Evolutionary conservation across 2,329 filamentous ascomycete species (phyloP), one percentile per base, ranked within the genome.

Genomic region (Phaeosphaeria sp.): DNA sequence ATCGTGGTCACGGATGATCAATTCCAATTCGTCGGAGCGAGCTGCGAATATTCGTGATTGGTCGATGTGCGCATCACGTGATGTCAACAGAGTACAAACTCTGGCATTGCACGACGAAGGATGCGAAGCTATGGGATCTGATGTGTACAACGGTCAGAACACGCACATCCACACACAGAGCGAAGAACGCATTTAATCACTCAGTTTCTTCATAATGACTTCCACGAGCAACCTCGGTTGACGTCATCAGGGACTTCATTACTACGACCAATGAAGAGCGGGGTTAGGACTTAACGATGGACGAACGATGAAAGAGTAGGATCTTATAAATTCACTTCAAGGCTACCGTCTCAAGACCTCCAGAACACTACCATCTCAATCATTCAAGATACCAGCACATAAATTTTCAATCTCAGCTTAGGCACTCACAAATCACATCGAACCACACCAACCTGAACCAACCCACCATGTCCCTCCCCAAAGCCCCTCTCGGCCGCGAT

Each of bases 401-500:
- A 48, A 13, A 6, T 33, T 17, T 18, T 24, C 11, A n/a, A 48
- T 7, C 21, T 22, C 43, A 18, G 2, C 25, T 11, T 20, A 24
- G 7, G 2, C 8, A 6, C 20, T 17, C 9, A 22, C 20, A n/a
- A 30, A 13, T 11, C 25, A 11, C 25, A 11, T 11, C 6, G 30
- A 3, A 36, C 30, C 3, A 3, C 11, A 3, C 30, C 30, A 36
- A 36, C 11, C 15, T 7, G 11, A 49, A 9, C 46, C 6, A 36
- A 3, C n/a, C 21, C 24, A 46, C 13, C 24, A 67, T 74, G 72
- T 70, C 72, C 64, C 73, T 81, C 18, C 77, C 78, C 4, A 81
- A 78, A 27, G 79, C 78, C 55, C 78, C 78, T 40, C 77, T 87
- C 15, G 84, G 85, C 58, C 82, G 80, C 58, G 77, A 83, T 63